phyloP scores from a whole-genome alignment of 176 grass and related monocot genomes.

The Eragrostis curvula region DNA sequence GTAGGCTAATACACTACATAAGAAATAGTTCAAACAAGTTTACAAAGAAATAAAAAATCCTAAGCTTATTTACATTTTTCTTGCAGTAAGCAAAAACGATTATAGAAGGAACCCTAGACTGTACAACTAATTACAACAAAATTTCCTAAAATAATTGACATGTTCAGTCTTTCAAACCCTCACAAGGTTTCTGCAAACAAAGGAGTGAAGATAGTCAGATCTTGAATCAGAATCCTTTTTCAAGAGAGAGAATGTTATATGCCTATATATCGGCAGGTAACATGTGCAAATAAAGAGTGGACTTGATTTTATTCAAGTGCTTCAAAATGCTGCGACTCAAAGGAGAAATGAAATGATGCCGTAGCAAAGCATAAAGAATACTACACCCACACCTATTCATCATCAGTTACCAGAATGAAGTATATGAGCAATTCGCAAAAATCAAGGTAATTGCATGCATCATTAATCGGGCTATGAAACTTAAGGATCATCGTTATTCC shows the following conservation, averaged over 20 bases:
- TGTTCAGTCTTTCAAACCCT: not conserved
- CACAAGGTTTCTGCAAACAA: conserved; percentile 54
- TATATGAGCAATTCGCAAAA: not conserved
- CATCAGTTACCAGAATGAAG: not conserved
- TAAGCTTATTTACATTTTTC: conserved; percentile 37
- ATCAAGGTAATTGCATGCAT: not conserved
- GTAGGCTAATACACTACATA: not conserved
- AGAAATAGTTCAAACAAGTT: not conserved
- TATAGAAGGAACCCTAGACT: conserved; percentile 20
- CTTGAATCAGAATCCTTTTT: conserved; percentile 17
- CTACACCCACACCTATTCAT: not conserved
- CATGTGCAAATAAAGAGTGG: not conserved
- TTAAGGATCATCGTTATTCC: not conserved
- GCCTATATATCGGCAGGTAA: not conserved
- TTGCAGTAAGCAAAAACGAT: not conserved
- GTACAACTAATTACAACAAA: conserved; percentile 58
- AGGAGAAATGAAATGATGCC: not conserved
- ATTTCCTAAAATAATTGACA: conserved; percentile 38
- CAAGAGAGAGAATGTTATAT: not conserved
- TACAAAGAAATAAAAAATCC: conserved; percentile 1
- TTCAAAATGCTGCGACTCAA: not conserved
- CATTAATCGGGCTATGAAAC: not conserved
- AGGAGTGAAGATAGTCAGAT: conserved; percentile 34
- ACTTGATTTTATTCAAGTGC: not conserved
- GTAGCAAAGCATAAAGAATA: not conserved